Evolutionary conservation across 495 filamentous ascomycete species (phyloP).

Genomic region (Penicillium ochrochloron): DNA sequence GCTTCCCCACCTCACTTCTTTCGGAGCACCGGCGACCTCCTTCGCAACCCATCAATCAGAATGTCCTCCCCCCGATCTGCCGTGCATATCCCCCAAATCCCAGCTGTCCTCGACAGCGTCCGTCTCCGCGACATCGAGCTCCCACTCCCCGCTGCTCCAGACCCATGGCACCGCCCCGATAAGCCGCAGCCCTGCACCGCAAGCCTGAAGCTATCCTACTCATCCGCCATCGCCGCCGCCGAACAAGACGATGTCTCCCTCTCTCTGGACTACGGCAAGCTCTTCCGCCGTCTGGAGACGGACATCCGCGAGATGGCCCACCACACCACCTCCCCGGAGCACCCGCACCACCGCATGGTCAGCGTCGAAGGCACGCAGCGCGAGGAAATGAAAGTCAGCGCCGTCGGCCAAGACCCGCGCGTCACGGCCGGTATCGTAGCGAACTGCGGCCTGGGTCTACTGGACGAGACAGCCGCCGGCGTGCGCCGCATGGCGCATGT

Average conservation of each 20-base stretch:
- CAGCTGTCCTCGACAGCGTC: conserved; percentile 47
- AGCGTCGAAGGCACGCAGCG: conserved; percentile 40
- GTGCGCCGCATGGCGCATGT: conserved; percentile 46
- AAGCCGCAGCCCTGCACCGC: conserved; percentile 53
- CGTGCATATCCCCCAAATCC: conserved; percentile 42
- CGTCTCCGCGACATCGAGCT: conserved; percentile 49
- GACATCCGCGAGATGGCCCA: conserved; percentile 42
- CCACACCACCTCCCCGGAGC: conserved; percentile 24
- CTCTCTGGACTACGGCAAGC: conserved; percentile 53
- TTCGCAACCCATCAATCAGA: conserved; percentile 13
- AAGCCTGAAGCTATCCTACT: conserved; percentile 50
- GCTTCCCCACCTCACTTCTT: not conserved
- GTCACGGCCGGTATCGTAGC: conserved; percentile 46
- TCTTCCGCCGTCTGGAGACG: conserved; percentile 49
- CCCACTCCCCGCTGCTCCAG: conserved; percentile 48
- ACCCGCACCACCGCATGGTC: conserved; percentile 33
- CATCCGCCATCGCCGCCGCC: conserved; percentile 47
- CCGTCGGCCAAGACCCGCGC: conserved; percentile 42
- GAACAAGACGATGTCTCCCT: conserved; percentile 51
- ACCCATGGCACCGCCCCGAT: conserved; percentile 50
- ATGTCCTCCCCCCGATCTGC: conserved; percentile 39
- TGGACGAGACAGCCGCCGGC: conserved; percentile 51
- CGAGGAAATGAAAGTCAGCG: conserved; percentile 38
- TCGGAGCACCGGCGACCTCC: not conserved
- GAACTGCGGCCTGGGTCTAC: conserved; percentile 41